A percentile compares a stretch with the other conserved stretches of the same genome.
Conservation (phyloP, 2,329 filamentous ascomycete species). For the Cladophialophora carrionii region DNA sequence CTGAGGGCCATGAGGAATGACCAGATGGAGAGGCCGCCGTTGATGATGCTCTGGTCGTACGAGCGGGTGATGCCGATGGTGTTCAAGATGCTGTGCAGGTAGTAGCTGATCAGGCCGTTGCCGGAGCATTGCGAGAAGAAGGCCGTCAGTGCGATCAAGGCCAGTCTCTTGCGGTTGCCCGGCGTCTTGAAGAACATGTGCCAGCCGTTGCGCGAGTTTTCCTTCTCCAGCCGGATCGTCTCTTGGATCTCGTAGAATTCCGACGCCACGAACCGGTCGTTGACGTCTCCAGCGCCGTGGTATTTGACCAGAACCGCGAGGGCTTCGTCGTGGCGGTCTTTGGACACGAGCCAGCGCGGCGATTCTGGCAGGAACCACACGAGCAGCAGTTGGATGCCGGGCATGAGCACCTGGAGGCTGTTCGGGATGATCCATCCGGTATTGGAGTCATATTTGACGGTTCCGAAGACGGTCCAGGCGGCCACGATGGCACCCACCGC, state of each 20-base stretch:
- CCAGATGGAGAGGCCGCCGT: conserved; percentile 21
- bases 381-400: conserved; percentile 56
- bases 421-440: conserved; percentile 66
- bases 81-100: conserved; percentile 46
- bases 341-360: conserved; percentile 60
- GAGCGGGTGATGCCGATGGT: conserved; percentile 62
- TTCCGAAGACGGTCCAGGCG: conserved; percentile 54
- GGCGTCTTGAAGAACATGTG: conserved; percentile 64
- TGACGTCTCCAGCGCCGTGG: conserved; percentile 47
- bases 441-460: conserved; percentile 40
- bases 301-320: conserved; percentile 42
- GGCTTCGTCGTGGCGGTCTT: conserved; percentile 39
- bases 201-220: conserved; percentile 55
- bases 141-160: conserved; percentile 57
- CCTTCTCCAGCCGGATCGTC: conserved; percentile 61
- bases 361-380: conserved; percentile 70
- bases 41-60: conserved; percentile 41
- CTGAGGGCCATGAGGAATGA: conserved; percentile 5
- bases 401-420: conserved; percentile 66
- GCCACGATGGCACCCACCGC: conserved; percentile 55
- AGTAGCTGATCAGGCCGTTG: conserved; percentile 49
- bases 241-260: conserved; percentile 68
- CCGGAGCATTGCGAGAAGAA: conserved; percentile 62
- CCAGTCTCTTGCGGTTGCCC: conserved; percentile 58
- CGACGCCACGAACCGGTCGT: conserved; percentile 60